These are phyloP conservation scores for Ballota nigra DNA, from an alignment of 257 asterid species.

Conservation along the genomic window DNA sequence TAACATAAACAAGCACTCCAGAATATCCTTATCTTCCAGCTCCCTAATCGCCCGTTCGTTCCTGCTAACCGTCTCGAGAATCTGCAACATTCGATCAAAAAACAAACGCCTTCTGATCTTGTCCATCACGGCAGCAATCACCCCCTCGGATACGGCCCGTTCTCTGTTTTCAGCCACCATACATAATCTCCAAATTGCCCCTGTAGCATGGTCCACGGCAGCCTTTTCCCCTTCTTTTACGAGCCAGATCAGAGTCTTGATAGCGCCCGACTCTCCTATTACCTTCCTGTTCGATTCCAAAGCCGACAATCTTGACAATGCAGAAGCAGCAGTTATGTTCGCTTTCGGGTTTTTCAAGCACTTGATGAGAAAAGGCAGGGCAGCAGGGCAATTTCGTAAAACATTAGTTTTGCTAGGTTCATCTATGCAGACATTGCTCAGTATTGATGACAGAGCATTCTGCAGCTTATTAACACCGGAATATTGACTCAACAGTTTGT, in stretches of 20 bases:
- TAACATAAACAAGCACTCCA: slow-evolving; percentile 34
- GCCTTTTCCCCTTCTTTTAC: slow-evolving; percentile 36
- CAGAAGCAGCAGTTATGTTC: too few relatives aligned
- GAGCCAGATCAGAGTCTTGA: slow-evolving; percentile 41
- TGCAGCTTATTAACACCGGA: too few relatives aligned
- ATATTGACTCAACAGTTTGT: too few relatives aligned
- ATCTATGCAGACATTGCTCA: too few relatives aligned
- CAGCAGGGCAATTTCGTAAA: too few relatives aligned
- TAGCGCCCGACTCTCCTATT: slow-evolving; percentile 36
- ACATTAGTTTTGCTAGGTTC: too few relatives aligned
- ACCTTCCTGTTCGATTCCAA: slow-evolving; percentile 38
- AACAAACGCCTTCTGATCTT: slow-evolving; percentile 31
- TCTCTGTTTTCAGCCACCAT: slow-evolving; percentile 36
- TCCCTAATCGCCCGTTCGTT: neutral
- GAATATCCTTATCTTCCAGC: slow-evolving; percentile 17
- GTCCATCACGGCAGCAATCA: slow-evolving; percentile 32
- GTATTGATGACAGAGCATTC: too few relatives aligned
- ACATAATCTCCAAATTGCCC: slow-evolving; percentile 38
- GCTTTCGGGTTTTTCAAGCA: too few relatives aligned
- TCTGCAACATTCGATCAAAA: too few relatives aligned
- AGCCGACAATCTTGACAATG: slow-evolving; percentile 28
- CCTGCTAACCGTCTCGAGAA: slow-evolving; percentile 33
- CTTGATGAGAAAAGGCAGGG: too few relatives aligned
- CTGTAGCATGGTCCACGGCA: slow-evolving; percentile 40
- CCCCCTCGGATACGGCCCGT: slow-evolving; percentile 42